A percentile compares a stretch with the other conserved stretches of the same genome.
These are phyloP conservation scores for Leccinum pallidistipes DNA, from an alignment of 1,284 basidiomycete species.

Conservation along the genomic window DNA sequence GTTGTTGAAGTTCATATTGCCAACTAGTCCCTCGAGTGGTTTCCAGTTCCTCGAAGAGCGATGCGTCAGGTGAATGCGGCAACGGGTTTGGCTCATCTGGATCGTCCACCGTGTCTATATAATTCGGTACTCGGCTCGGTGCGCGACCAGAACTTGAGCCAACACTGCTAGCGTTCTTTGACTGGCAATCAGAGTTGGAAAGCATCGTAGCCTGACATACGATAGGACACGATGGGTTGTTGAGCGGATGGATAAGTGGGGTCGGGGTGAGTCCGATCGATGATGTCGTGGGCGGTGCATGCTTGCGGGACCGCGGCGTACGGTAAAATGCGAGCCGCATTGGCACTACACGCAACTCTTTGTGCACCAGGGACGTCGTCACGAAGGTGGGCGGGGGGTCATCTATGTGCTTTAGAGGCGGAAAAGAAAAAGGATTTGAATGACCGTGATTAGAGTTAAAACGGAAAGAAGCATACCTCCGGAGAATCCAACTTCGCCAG, in stretches of 20 bases:
- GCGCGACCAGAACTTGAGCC: not conserved
- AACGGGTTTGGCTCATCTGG: slow-evolving; percentile 3
- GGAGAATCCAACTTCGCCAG: slow-evolving; percentile 17
- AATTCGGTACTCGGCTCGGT: not conserved
- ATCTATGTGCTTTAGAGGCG: not conserved
- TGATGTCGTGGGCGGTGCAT: slow-evolving; percentile 4
- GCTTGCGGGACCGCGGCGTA: slow-evolving; percentile 16
- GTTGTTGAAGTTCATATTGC: slow-evolving; percentile 91
- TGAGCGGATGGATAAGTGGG: slow-evolving; percentile 17
- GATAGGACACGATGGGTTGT: slow-evolving; percentile 27
- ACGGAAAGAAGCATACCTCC: slow-evolving; percentile 20
- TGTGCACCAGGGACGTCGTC: slow-evolving; percentile 26
- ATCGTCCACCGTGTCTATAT: not conserved
- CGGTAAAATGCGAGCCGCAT: slow-evolving; percentile 32
- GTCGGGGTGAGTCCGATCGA: not conserved
- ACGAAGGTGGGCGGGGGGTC: slow-evolving; percentile 25
- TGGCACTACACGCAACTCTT: slow-evolving; percentile 19
- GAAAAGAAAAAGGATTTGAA: not conserved
- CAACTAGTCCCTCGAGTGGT: slow-evolving; percentile 70
- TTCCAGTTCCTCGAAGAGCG: slow-evolving; percentile 77
- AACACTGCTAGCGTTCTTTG: not conserved
- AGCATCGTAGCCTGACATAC: slow-evolving; percentile 36
- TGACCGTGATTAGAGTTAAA: not conserved
- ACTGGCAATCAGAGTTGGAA: slow-evolving; percentile 6
- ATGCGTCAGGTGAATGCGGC: slow-evolving; percentile 37